Evolutionary conservation across 352 stramenopile genomes (phyloP).

Genomic region (Aphanomyces invadans): DNA sequence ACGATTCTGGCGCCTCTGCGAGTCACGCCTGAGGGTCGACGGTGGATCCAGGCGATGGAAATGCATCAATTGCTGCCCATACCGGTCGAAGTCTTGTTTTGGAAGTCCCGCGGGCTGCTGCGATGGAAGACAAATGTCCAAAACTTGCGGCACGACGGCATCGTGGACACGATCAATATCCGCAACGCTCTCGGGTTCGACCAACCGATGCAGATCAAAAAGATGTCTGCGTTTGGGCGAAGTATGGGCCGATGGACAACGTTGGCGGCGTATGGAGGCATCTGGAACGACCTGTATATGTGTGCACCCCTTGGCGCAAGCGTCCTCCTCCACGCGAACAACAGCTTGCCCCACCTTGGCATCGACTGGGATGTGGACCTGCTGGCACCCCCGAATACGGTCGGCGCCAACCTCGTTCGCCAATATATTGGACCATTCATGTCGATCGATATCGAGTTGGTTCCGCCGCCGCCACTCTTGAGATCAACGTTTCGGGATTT

Average conservation of each 20-base stretch:
- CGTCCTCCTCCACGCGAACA: not conserved
- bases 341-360: not conserved
- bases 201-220: not conserved
- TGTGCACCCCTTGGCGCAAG: not conserved
- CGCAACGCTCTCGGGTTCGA: constrained; percentile 2
- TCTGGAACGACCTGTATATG: not conserved
- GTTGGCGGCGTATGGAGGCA: not conserved
- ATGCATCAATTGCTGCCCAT: not conserved
- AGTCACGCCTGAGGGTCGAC: not conserved
- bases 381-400: not conserved
- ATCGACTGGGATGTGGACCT: not conserved
- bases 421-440: constrained; percentile 1
- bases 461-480: not conserved
- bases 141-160: constrained; percentile 1
- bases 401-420: not conserved
- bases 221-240: not conserved
- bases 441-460: constrained; percentile 1
- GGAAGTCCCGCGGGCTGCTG: not conserved
- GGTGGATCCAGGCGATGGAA: not conserved
- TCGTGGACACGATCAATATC: constrained; percentile 7
- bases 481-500: not conserved
- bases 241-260: not conserved
- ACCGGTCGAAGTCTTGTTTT: not conserved
- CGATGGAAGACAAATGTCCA: not conserved
- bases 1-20: not conserved